Evolutionary conservation across 768 basidiomycete species (phyloP), one percentile per base, ranked within the genome.

Genomic region (Termitomyces sp.): DNA sequence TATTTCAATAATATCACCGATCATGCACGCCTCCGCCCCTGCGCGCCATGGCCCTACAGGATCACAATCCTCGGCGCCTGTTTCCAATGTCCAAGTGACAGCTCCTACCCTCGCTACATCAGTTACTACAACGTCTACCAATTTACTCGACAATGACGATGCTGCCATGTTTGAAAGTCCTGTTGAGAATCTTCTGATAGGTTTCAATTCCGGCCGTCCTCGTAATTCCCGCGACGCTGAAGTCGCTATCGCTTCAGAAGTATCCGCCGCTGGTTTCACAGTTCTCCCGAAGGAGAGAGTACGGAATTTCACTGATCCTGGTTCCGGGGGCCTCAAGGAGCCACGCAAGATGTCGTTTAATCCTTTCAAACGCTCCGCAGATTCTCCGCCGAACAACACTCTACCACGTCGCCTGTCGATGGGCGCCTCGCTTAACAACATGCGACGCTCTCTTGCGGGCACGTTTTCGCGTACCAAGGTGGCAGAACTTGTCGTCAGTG

Each of bases 401-500:
- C 1, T 41, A 8, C 16, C 34, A 47, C 54, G 59, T 25, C 62
- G 68, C 25, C 60, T 75, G 4, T 67, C 68, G 1, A 66, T 76
- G 8, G 66, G 75, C 4, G 65, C 68, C 12, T 79, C 79, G 5
- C 62, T 81, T 34, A 67, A 69, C 45, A 81, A 77, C 62, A 67
- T 83, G 17, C 75, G 79, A 27, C 77, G 80, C 42, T 76, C 79
- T 0, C 69, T 81, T 41, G 68, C 73, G 5, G 76, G 76, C 31
- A 73, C 70, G 1, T 61, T 75, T 14, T 63, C 70, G 4, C 60
- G 65, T 10, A 44, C 63, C 7, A 64, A 59, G 59, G 45, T 65
- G 7, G 60, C 63, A 44, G 37, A 29, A 27, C 44, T 41, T 41
- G 14, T 1, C 49, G 48, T 48, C 45, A 71, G 62, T 37, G 61